phyloP scores from a whole-genome alignment of 2,329 filamentous ascomycete species.

The Rutstroemia sydowiana region DNA sequence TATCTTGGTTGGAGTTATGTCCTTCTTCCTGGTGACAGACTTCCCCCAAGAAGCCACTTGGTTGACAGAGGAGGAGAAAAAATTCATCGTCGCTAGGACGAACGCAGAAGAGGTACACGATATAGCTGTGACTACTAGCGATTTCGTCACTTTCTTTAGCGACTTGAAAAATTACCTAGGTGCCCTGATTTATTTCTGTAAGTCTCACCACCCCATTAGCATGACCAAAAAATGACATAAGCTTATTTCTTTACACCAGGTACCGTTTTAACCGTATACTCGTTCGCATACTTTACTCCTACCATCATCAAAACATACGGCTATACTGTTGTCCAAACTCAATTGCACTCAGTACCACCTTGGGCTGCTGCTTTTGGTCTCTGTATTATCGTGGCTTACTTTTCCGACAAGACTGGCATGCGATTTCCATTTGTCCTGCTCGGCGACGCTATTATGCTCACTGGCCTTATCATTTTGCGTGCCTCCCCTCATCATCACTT shows the following conservation, averaged over 20 bases:
- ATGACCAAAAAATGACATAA: too few species aligned
- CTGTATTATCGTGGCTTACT: constrained; percentile 64
- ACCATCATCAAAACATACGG: constrained; percentile 62
- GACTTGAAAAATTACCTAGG: constrained; percentile 69
- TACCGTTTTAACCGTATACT: constrained; percentile 68
- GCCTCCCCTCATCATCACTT: constrained; percentile 58
- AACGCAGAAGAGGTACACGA: constrained; percentile 61
- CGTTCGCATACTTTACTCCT: constrained; percentile 71
- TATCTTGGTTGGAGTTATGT: constrained; percentile 50
- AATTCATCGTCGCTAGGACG: constrained; percentile 59
- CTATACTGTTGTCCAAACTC: constrained; percentile 47
- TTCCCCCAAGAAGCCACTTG: constrained; percentile 71
- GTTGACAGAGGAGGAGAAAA: constrained; percentile 63
- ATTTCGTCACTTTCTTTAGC: constrained; percentile 58
- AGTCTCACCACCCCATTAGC: too few species aligned
- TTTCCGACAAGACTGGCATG: constrained; percentile 66
- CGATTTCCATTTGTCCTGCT: constrained; percentile 67
- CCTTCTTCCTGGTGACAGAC: constrained; percentile 63
- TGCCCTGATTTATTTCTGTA: constrained; percentile 76
- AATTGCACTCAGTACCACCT: constrained; percentile 45
- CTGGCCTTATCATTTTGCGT: constrained; percentile 70
- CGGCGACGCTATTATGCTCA: constrained; percentile 60
- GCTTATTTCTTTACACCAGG: too few species aligned
- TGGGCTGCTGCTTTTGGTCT: constrained; percentile 72
- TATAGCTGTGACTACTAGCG: constrained; percentile 51